These are phyloP conservation scores for Candida fluviatilis DNA, from an alignment of 805 yeast species.

Conservation along the genomic window DNA sequence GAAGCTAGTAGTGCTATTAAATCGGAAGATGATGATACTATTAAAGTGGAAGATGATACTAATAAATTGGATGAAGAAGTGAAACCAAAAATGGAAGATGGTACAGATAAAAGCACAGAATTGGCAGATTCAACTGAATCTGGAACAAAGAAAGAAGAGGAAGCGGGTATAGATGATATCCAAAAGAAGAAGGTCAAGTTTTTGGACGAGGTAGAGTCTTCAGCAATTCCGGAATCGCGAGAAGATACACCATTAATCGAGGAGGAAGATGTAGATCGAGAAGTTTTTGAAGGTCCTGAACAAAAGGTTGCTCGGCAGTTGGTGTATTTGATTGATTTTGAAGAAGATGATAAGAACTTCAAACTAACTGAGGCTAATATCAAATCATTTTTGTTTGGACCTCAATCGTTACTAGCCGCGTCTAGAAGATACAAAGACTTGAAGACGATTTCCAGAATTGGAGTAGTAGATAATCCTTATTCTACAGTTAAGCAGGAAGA, in stretches of 20 bases:
- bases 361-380: slow-evolving; percentile 24
- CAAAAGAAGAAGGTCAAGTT: slow-evolving; percentile 19
- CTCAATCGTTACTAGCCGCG: slow-evolving; percentile 49
- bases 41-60: not conserved
- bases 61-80: not conserved
- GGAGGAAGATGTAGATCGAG: slow-evolving; percentile 9
- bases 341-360: slow-evolving; percentile 22
- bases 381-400: slow-evolving; percentile 52
- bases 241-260: slow-evolving; percentile 7
- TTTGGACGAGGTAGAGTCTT: slow-evolving; percentile 15
- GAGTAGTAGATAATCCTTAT: slow-evolving; percentile 35
- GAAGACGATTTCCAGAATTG: slow-evolving; percentile 46
- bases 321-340: slow-evolving; percentile 51
- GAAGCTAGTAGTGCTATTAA: too few relatives aligned
- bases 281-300: slow-evolving; percentile 61
- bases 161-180: not conserved
- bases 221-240: slow-evolving; percentile 5
- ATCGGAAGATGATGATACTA: not conserved
- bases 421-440: slow-evolving; percentile 51
- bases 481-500: slow-evolving; percentile 27
- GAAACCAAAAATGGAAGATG: not conserved
- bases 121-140: not conserved
- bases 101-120: not conserved
- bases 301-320: slow-evolving; percentile 56
- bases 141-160: slow-evolving; percentile 1